Percentiles rank a stretch among this genome's conserved stretches.
phyloP scores from a whole-genome alignment of 495 filamentous ascomycete genomes.

The Penicillium tannophilum region DNA sequence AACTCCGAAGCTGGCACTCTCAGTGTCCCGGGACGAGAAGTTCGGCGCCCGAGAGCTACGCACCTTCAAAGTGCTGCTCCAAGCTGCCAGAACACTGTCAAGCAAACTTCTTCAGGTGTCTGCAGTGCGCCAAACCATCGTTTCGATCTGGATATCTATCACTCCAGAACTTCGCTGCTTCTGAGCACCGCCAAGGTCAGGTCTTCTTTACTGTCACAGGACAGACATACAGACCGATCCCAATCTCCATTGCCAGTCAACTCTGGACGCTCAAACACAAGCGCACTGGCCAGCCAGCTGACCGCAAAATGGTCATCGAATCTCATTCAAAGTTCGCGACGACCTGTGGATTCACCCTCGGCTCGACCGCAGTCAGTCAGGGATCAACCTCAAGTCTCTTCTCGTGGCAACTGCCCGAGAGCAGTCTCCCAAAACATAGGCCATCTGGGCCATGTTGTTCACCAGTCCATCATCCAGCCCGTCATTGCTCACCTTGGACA shows the following conservation, averaged over 20 bases:
- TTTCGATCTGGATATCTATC: not conserved
- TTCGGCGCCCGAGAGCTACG: not conserved
- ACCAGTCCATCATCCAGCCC: not conserved
- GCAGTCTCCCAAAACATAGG: not conserved
- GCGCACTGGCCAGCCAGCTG: not conserved
- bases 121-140: not conserved
- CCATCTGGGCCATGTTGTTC: not conserved
- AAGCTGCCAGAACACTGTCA: not conserved
- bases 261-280: not conserved
- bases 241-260: not conserved
- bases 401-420: not conserved
- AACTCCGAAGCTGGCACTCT: not conserved
- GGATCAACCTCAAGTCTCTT: not conserved
- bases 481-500: not conserved
- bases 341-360: not conserved
- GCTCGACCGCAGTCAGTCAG: not conserved
- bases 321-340: not conserved
- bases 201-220: not conserved
- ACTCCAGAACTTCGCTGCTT: not conserved
- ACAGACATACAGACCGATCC: not conserved
- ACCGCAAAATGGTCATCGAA: not conserved
- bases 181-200: not conserved
- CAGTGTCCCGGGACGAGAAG: not conserved
- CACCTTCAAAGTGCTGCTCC: not conserved
- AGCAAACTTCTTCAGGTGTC: not conserved